Conservation (phyloP, 768 basidiomycete genomes). For the Lenzites betulinus region DNA sequence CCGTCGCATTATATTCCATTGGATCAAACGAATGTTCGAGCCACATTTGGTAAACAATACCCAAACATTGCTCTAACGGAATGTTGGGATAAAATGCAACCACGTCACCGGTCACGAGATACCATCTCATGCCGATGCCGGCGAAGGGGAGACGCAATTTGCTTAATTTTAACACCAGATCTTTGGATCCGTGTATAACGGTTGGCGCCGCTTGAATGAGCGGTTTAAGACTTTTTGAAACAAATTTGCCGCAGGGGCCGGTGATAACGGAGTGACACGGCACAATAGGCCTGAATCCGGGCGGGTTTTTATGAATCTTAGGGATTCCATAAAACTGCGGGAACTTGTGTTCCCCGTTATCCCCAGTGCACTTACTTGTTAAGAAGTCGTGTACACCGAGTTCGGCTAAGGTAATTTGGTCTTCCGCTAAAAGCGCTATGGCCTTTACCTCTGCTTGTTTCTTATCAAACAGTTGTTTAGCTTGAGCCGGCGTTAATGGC, state of each 20-base stretch:
- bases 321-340: constrained; percentile 35
- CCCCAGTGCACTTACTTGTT: neutral
- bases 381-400: neutral
- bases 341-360: neutral
- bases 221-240: constrained; percentile 36
- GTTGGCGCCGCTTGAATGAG: constrained; percentile 31
- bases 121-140: constrained; percentile 11
- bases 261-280: constrained; percentile 35
- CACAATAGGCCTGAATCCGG: constrained; percentile 33
- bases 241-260: constrained; percentile 35
- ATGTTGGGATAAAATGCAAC: constrained; percentile 39
- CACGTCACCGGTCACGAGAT: constrained; percentile 37
- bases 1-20: neutral
- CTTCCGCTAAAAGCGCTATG: neutral
- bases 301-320: constrained; percentile 37
- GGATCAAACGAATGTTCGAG: constrained; percentile 6
- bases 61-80: constrained; percentile 21
- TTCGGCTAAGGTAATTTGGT: neutral
- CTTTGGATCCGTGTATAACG: constrained; percentile 36
- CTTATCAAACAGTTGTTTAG: neutral
- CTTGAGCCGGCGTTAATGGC: neutral
- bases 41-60: constrained; percentile 27
- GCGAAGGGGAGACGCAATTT: constrained; percentile 15
- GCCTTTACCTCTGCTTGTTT: neutral
- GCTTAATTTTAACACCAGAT: constrained; percentile 37